phyloP scores from a whole-genome alignment of 768 basidiomycete genomes.

The Hypholoma fasciculare region DNA sequence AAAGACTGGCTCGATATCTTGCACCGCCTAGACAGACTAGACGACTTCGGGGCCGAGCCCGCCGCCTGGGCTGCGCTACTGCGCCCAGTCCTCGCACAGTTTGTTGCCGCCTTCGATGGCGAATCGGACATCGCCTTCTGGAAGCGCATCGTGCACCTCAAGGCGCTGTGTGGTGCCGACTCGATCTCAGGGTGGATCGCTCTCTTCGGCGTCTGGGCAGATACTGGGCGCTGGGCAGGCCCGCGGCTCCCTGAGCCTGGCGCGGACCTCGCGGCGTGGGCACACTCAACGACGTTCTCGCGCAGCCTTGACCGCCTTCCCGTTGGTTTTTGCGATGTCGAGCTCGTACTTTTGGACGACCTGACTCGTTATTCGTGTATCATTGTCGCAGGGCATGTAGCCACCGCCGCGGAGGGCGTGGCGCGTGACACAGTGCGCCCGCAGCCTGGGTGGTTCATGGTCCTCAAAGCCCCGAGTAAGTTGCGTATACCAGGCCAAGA shows the following conservation, averaged over 20 bases:
- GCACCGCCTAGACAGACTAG: slow-evolving; percentile 8
- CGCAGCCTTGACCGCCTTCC: not conserved
- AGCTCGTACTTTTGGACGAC: not conserved
- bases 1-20: slow-evolving; percentile 10
- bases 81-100: slow-evolving; percentile 1
- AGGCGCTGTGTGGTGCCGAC: not conserved
- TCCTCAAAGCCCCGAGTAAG: not conserved
- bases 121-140: slow-evolving; percentile 12
- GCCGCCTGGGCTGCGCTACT: slow-evolving; percentile 8
- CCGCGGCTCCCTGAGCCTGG: not conserved
- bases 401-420: not conserved
- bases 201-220: slow-evolving; percentile 7
- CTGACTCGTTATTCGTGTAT: not conserved
- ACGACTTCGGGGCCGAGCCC: slow-evolving; percentile 9
- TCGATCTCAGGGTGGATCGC: slow-evolving; percentile 11
- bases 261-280: too few relatives aligned
- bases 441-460: not conserved
- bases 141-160: slow-evolving; percentile 5
- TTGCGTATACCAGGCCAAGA: too few relatives aligned
- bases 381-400: not conserved
- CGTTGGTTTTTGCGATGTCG: not conserved
- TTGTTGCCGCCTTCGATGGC: slow-evolving; percentile 11
- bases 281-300: not conserved
- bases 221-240: slow-evolving; percentile 11
- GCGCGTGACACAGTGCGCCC: not conserved